phyloP scores from a whole-genome alignment of 2,329 filamentous ascomycete genomes.

The Aspergillus ustus region DNA sequence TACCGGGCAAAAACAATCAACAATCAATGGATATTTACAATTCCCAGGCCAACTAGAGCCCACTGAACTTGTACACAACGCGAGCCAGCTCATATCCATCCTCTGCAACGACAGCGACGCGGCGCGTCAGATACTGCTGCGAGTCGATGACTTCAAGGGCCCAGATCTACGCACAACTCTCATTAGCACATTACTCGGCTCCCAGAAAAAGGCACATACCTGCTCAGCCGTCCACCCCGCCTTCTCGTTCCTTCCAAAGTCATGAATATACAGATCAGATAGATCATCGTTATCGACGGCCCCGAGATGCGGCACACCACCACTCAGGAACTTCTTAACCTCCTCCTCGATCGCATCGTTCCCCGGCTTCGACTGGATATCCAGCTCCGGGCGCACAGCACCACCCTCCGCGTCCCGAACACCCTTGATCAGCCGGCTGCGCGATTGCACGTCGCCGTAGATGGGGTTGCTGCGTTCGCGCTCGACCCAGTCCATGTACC shows the following conservation, averaged over 20 bases:
- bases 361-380: constrained; percentile 1
- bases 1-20: background rate
- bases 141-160: constrained; percentile 13
- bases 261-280: constrained; percentile 16
- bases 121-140: constrained; percentile 13
- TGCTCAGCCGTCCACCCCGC: constrained; percentile 18
- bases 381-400: constrained; percentile 1
- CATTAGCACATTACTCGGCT: too few relatives aligned
- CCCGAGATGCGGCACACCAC: background rate
- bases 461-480: constrained; percentile 17
- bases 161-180: constrained; percentile 7
- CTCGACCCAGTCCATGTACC: constrained; percentile 19
- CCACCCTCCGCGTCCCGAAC: constrained; percentile 5
- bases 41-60: background rate
- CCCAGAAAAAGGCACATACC: constrained; percentile 5
- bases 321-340: constrained; percentile 7
- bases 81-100: constrained; percentile 11
- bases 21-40: background rate
- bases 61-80: constrained; percentile 14
- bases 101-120: constrained; percentile 12
- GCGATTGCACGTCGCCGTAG: constrained; percentile 13
- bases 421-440: constrained; percentile 14
- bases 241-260: constrained; percentile 16
- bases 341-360: background rate
- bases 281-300: background rate